phyloP scores from a whole-genome alignment of 495 filamentous ascomycete genomes.

The Clavariopsis aquatica region DNA sequence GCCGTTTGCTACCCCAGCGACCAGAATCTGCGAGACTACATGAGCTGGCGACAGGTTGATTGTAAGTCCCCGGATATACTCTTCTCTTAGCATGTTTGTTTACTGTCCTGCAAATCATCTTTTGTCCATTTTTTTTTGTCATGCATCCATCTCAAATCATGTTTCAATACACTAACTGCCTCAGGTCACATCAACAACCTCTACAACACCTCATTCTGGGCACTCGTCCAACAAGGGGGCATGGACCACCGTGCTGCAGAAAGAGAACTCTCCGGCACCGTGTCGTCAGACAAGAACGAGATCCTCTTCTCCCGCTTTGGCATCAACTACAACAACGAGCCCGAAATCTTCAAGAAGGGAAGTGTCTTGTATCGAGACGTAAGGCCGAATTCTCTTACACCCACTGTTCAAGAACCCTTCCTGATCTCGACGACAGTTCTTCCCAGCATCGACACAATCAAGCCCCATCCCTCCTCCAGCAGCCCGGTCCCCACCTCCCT shows the following conservation, averaged over 20 bases:
- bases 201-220: conserved; percentile 97
- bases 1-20: conserved; percentile 83
- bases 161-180: no score
- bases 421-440: conserved; percentile 28
- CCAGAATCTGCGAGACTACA: conserved; percentile 83
- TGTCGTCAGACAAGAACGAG: conserved; percentile 89
- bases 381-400: conserved; percentile 36
- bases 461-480: conserved; percentile 1
- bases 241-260: conserved; percentile 77
- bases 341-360: conserved; percentile 88
- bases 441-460: conserved; percentile 15
- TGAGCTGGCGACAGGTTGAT: conserved; percentile 96
- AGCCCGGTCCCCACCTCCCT: not conserved
- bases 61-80: no score
- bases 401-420: conserved; percentile 8
- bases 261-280: conserved; percentile 75
- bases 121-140: not conserved
- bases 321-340: conserved; percentile 97
- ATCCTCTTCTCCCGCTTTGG: conserved; percentile 85
- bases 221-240: conserved; percentile 73
- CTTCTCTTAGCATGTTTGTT: no score
- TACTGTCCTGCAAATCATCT: no score
- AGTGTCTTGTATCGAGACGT: conserved; percentile 86
- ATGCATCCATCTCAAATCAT: no score
- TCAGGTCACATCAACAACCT: conserved; percentile 95